Percentiles rank a stretch among this genome's conserved stretches.
phyloP scores from a whole-genome alignment of 2,329 filamentous ascomycete species.

The Aspergillus latus region DNA sequence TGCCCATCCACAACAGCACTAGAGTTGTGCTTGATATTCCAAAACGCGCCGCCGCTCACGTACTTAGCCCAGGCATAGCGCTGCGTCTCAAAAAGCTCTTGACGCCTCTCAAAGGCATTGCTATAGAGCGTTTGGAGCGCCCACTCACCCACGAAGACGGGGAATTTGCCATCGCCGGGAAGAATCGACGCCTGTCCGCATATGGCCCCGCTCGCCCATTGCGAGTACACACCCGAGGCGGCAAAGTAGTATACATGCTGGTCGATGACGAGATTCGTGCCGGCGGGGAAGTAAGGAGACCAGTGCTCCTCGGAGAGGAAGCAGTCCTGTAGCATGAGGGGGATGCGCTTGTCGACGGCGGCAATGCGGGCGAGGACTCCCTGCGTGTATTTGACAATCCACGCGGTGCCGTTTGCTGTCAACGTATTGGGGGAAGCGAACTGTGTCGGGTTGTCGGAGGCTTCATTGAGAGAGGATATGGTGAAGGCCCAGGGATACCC shows the following conservation, averaged over 20 bases:
- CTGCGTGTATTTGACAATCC: conserved; percentile 21
- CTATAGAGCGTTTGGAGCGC: conserved; percentile 13
- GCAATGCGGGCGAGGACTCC: background rate
- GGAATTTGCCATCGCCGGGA: conserved; percentile 20
- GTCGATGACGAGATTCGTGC: conserved; percentile 25
- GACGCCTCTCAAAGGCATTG: conserved; percentile 15
- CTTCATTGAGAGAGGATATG: conserved; percentile 27
- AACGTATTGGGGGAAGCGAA: conserved; percentile 19
- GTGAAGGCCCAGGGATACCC: background rate
- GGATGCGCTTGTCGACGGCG: background rate
- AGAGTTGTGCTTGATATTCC: conserved; percentile 19
- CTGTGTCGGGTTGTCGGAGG: background rate
- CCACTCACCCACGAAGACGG: conserved; percentile 25
- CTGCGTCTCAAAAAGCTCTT: conserved; percentile 18
- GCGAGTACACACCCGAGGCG: background rate
- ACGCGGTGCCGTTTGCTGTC: conserved; percentile 19
- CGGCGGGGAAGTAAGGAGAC: conserved; percentile 16
- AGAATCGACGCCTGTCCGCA: conserved; percentile 12
- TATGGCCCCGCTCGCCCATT: background rate
- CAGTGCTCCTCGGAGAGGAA: conserved; percentile 25
- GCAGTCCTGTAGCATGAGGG: conserved; percentile 28
- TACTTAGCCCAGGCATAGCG: conserved; percentile 17
- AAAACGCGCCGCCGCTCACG: conserved; percentile 19
- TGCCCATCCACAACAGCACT: conserved; percentile 16
- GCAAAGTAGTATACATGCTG: conserved; percentile 13